Percentiles rank a stretch among this genome's conserved stretches.
These are phyloP conservation scores for Triticum urartu DNA, from an alignment of 176 grass and related monocot genomes.

Conservation along the genomic window DNA sequence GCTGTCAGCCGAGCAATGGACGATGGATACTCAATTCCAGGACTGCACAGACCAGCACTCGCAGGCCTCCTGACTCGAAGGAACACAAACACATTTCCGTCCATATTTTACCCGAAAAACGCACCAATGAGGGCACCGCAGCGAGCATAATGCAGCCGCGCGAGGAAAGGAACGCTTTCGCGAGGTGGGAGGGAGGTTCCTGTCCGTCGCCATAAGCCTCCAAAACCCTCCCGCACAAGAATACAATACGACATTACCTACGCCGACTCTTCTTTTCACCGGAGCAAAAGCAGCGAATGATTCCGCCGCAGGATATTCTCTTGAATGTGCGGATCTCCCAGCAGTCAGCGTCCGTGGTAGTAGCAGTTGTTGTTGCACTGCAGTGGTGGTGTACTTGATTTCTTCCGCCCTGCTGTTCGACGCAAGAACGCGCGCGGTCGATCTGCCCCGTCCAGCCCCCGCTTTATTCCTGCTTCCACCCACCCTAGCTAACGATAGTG, in stretches of 20 bases:
- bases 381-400: neutral
- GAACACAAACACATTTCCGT: neutral
- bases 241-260: neutral
- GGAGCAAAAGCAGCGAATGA: slow-evolving; percentile 15
- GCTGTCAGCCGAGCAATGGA: neutral
- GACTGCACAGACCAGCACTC: neutral
- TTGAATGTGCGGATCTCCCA: slow-evolving; percentile 34
- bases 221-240: neutral
- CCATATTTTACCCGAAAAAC: neutral
- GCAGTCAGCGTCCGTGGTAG: neutral
- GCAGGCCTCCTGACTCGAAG: neutral
- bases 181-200: neutral
- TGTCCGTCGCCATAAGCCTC: neutral
- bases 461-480: slow-evolving; percentile 11
- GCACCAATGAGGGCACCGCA: neutral
- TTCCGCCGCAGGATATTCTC: slow-evolving; percentile 38
- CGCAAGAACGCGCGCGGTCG: slow-evolving; percentile 23
- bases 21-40: neutral
- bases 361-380: no score
- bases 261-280: slow-evolving; percentile 27
- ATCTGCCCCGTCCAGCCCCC: slow-evolving; percentile 36
- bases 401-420: slow-evolving; percentile 19
- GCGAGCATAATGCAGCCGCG: neutral
- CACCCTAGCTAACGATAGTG: neutral
- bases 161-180: neutral